A percentile compares a stretch with the other conserved stretches of the same genome.
Evolutionary conservation across 2,329 filamentous ascomycete species (phyloP).

Genomic region (Diaporthe aspalathi): DNA sequence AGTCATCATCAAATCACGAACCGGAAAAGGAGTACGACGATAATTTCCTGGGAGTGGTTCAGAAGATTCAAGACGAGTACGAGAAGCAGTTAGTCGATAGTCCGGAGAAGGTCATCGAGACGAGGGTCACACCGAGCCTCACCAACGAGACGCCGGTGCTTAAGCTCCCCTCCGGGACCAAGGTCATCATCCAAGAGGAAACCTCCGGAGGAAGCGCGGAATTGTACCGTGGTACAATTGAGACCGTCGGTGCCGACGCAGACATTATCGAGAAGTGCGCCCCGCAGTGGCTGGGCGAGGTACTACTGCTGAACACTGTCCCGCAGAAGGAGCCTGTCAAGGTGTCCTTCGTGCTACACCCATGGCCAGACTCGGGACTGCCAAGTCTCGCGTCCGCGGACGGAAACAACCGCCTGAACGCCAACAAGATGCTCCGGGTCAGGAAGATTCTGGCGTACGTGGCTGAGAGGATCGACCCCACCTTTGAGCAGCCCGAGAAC

Average conservation of each 20-base stretch:
- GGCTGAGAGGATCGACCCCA: constrained; percentile 86
- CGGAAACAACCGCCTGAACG: constrained; percentile 90
- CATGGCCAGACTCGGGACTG: constrained; percentile 75
- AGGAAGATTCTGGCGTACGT: constrained; percentile 95
- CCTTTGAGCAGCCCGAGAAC: constrained; percentile 50
- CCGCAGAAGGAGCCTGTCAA: constrained; percentile 93
- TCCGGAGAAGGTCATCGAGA: constrained; percentile 67
- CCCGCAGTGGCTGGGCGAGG: constrained; percentile 92
- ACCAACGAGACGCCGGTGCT: constrained; percentile 81
- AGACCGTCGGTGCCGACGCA: constrained; percentile 78
- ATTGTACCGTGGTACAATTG: constrained; percentile 90
- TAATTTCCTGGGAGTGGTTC: constrained; percentile 77
- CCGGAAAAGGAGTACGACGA: constrained; percentile 78
- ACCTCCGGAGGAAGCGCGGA: constrained; percentile 79
- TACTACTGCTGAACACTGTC: constrained; percentile 84
- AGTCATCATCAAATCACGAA: constrained; percentile 68
- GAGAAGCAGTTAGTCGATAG: constrained; percentile 72
- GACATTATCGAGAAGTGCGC: constrained; percentile 87
- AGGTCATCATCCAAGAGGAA: constrained; percentile 77
- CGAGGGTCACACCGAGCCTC: constrained; percentile 74
- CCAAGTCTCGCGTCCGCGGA: constrained; percentile 80
- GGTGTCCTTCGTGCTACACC: constrained; percentile 92
- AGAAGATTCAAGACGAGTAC: constrained; percentile 79
- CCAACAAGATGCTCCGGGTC: constrained; percentile 94
- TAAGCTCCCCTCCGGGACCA: constrained; percentile 75